phyloP scores from a whole-genome alignment of 2,329 filamentous ascomycete genomes.

The Pseudopithomyces maydicus region DNA sequence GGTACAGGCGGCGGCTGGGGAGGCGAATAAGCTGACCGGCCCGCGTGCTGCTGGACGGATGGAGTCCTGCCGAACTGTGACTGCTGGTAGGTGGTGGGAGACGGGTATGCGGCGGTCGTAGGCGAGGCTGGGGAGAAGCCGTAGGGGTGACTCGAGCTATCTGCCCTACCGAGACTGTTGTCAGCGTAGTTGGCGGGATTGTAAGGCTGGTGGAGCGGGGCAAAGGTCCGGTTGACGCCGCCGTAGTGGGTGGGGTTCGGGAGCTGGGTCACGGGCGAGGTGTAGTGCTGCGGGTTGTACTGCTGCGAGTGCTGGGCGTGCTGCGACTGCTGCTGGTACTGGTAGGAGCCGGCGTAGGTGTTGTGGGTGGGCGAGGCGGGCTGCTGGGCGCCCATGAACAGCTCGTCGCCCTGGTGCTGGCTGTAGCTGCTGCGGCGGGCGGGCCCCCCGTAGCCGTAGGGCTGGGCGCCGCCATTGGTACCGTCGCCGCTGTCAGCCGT shows the following conservation, averaged over 20 bases:
- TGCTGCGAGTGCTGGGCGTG: slow-evolving; percentile 28
- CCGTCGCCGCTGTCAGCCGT: slow-evolving; percentile 75
- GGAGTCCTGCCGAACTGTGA: slow-evolving; percentile 38
- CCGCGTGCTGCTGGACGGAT: slow-evolving; percentile 31
- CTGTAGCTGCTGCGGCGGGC: slow-evolving; percentile 42
- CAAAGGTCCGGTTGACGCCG: slow-evolving; percentile 43
- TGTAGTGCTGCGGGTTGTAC: slow-evolving; percentile 70
- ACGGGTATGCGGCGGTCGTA: slow-evolving; percentile 31
- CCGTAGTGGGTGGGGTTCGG: slow-evolving; percentile 70
- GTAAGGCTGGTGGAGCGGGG: slow-evolving; percentile 47
- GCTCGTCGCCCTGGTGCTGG: slow-evolving; percentile 59
- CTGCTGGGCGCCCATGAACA: slow-evolving; percentile 59
- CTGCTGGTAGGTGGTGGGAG: slow-evolving; percentile 36
- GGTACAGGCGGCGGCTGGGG: slow-evolving; percentile 44
- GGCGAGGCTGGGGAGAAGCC: slow-evolving; percentile 45
- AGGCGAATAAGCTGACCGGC: slow-evolving; percentile 40
- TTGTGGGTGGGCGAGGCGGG: slow-evolving; percentile 33
- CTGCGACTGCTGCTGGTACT: slow-evolving; percentile 32
- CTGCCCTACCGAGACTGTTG: slow-evolving; percentile 34
- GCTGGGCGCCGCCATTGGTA: slow-evolving; percentile 52
- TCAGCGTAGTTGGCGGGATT: slow-evolving; percentile 53
- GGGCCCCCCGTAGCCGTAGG: slow-evolving; percentile 43
- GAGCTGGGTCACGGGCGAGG: slow-evolving; percentile 44
- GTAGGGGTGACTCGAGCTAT: slow-evolving; percentile 41
- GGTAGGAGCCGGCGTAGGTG: slow-evolving; percentile 45